phyloP scores from a whole-genome alignment of 2,329 filamentous ascomycete genomes.

The Monosporascus sp. region DNA sequence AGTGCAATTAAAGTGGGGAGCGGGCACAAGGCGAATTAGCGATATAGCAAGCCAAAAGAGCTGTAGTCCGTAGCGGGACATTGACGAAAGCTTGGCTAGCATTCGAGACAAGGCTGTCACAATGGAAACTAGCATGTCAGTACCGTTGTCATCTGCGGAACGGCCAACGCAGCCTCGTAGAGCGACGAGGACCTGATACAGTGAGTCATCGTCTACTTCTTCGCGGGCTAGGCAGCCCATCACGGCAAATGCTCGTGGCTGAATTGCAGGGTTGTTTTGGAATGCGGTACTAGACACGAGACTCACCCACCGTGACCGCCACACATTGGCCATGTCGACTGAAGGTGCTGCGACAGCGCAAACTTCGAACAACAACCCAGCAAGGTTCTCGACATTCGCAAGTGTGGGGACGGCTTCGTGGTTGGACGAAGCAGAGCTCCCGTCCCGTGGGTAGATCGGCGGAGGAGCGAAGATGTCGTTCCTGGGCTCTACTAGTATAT shows the following conservation, averaged over 20 bases:
- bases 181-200: constrained; percentile 66
- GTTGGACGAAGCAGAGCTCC: constrained; percentile 47
- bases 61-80: constrained; percentile 63
- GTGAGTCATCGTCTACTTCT: constrained; percentile 65
- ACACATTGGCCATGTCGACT: constrained; percentile 60
- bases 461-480: constrained; percentile 53
- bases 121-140: constrained; percentile 65
- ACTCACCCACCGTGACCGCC: constrained; percentile 70
- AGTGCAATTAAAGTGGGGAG: constrained; percentile 59
- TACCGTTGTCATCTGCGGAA: constrained; percentile 59
- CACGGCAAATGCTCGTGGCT: constrained; percentile 63
- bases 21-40: constrained; percentile 58
- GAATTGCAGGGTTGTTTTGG: constrained; percentile 67
- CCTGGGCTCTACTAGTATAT: constrained; percentile 54
- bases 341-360: constrained; percentile 60
- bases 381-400: constrained; percentile 55
- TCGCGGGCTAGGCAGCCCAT: constrained; percentile 68
- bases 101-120: constrained; percentile 64
- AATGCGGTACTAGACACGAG: constrained; percentile 67
- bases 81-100: constrained; percentile 62
- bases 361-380: constrained; percentile 57
- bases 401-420: constrained; percentile 50
- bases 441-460: constrained; percentile 42
- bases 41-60: constrained; percentile 68
- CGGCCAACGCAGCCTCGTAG: constrained; percentile 60